Percentiles rank a stretch among this genome's conserved stretches.
These are phyloP conservation scores for Diaporthe velutina DNA, from an alignment of 2,329 filamentous ascomycete species.

Conservation along the genomic window DNA sequence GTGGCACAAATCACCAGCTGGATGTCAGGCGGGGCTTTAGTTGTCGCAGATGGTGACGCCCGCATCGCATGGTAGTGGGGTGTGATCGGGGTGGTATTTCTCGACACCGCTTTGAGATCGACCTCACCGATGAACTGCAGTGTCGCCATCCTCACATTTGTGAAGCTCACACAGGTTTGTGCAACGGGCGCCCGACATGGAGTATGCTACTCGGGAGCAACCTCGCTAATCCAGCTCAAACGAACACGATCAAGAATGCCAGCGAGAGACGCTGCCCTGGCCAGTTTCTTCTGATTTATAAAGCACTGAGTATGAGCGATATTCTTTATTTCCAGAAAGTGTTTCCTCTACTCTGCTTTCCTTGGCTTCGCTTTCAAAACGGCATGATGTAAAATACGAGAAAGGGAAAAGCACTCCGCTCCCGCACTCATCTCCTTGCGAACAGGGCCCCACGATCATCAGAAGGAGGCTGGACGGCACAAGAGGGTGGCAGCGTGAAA, in stretches of 20 bases:
- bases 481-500: background rate
- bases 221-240: background rate
- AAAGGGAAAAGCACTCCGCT: background rate
- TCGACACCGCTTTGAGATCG: background rate
- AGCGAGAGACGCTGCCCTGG: background rate
- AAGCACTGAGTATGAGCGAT: slow-evolving; percentile 5
- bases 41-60: background rate
- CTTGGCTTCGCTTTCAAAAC: slow-evolving; percentile 31
- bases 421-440: background rate
- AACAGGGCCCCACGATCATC: background rate
- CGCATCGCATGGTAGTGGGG: background rate
- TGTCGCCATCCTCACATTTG: background rate
- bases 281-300: background rate
- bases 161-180: background rate
- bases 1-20: background rate
- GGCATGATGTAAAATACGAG: slow-evolving; percentile 18
- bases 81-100: background rate
- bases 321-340: slow-evolving; percentile 29
- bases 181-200: no score
- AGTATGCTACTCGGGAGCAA: background rate
- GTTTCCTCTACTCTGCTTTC: slow-evolving; percentile 24
- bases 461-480: background rate
- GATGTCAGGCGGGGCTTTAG: background rate
- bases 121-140: no score
- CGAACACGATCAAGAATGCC: background rate